Percentiles rank a stretch among this genome's conserved stretches.
phyloP scores from a whole-genome alignment of 306 rosid species.

The Prunus armeniaca region DNA sequence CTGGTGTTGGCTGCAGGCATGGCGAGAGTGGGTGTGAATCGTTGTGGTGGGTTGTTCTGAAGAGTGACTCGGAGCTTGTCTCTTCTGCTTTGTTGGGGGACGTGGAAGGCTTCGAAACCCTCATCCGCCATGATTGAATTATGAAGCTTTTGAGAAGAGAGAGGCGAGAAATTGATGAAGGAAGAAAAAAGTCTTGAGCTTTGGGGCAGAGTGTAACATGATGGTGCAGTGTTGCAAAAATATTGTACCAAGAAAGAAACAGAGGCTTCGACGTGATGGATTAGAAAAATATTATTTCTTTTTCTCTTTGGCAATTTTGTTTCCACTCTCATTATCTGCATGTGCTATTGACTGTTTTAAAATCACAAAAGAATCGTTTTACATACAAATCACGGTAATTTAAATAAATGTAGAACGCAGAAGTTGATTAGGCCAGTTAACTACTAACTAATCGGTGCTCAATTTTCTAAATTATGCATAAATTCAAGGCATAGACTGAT shows the following conservation, averaged over 20 bases:
- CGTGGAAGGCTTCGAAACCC: not conserved
- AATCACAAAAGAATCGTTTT: no score
- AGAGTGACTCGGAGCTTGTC: not conserved
- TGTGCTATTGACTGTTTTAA: not conserved
- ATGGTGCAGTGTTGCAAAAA: constrained; percentile 7
- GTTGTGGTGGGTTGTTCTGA: constrained; percentile 4
- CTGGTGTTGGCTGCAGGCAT: not conserved
- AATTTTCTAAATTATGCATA: no score
- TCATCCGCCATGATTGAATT: constrained; percentile 18
- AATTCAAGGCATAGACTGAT: not conserved
- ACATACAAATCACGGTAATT: not conserved
- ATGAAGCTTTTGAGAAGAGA: not conserved
- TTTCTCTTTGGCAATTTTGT: not conserved
- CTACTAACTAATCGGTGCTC: not conserved
- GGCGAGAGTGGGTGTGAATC: not conserved
- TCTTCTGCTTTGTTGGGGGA: constrained; percentile 17
- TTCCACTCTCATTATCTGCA: not conserved
- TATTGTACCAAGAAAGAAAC: constrained; percentile 5
- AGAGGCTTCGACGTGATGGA: not conserved
- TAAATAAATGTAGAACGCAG: no score
- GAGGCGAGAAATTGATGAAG: not conserved
- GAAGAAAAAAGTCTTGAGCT: not conserved
- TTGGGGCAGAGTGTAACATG: not conserved
- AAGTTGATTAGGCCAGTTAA: not conserved
- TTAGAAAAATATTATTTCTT: not conserved